Conservation (phyloP, 768 basidiomycete genomes). For the Podaxis pistillaris region DNA sequence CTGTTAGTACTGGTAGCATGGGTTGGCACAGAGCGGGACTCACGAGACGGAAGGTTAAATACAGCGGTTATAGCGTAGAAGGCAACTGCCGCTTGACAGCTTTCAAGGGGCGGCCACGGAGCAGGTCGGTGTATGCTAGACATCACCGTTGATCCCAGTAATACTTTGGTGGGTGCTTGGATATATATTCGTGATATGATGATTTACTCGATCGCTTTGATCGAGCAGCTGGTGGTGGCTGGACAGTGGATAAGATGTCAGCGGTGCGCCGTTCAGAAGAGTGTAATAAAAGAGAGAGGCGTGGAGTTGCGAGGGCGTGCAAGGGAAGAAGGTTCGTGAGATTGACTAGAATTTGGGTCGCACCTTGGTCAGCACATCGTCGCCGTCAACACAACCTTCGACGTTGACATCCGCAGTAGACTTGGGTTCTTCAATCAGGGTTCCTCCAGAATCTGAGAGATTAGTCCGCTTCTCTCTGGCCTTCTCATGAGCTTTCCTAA, state of each 20-base stretch:
- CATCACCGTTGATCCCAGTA: constrained; percentile 28
- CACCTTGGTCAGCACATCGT: neutral
- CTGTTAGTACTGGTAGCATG: too few species aligned
- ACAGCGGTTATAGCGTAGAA: neutral
- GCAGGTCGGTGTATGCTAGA: neutral
- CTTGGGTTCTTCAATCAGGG: neutral
- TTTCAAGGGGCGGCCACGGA: neutral
- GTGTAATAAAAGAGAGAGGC: neutral
- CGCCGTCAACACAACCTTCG: neutral
- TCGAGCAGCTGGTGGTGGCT: constrained; percentile 11
- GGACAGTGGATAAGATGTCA: neutral
- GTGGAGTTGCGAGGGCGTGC: neutral
- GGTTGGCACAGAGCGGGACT: neutral
- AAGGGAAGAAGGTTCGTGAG: neutral
- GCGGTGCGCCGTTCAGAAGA: neutral
- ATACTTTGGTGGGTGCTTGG: constrained; percentile 29
- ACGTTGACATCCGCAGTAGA: neutral
- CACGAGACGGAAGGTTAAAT: neutral
- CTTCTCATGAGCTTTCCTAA: neutral
- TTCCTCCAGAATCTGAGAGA: neutral
- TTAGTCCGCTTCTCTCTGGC: neutral
- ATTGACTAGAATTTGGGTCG: neutral
- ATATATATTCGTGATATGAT: constrained; percentile 25
- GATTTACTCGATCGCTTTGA: constrained; percentile 19
- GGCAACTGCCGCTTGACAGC: too few species aligned